Percentiles rank a stretch among this genome's conserved stretches.
These are phyloP conservation scores for Gossypium lobatum DNA, from an alignment of 441 rosid species.

Conservation along the genomic window DNA sequence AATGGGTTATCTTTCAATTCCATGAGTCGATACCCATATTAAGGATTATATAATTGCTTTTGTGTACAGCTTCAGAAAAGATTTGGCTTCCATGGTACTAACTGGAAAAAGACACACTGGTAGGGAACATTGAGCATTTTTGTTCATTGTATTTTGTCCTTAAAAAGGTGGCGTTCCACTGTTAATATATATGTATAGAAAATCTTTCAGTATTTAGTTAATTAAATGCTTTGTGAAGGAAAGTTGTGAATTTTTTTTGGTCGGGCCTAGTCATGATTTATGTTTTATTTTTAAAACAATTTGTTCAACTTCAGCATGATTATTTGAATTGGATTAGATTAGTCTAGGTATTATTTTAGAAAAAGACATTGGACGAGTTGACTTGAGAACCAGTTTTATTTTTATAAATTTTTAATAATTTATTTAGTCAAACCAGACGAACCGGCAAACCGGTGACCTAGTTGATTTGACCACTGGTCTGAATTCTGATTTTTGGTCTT, in stretches of 20 bases:
- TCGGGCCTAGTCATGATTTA: no score
- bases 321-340: no score
- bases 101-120: slow-evolving; percentile 15
- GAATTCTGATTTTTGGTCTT: no score
- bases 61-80: slow-evolving; percentile 13
- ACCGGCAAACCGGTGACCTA: no score
- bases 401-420: not conserved
- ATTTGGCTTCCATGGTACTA: slow-evolving; percentile 3
- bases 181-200: slow-evolving; percentile 20
- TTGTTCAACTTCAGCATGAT: no score
- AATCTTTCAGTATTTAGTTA: not conserved
- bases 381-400: not conserved
- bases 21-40: not conserved
- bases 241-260: no score
- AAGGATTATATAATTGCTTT: not conserved
- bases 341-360: no score
- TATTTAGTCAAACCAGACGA: no score
- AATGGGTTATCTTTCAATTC: not conserved
- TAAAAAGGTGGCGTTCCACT: slow-evolving; percentile 13
- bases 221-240: not conserved
- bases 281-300: no score
- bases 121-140: slow-evolving; percentile 6
- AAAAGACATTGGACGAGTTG: no score
- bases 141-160: slow-evolving; percentile 1
- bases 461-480: no score